A percentile compares a stretch with the other conserved stretches of the same genome.
Evolutionary conservation across 2,329 filamentous ascomycete genomes (phyloP).

Genomic region (Aureobasidium sp.): DNA sequence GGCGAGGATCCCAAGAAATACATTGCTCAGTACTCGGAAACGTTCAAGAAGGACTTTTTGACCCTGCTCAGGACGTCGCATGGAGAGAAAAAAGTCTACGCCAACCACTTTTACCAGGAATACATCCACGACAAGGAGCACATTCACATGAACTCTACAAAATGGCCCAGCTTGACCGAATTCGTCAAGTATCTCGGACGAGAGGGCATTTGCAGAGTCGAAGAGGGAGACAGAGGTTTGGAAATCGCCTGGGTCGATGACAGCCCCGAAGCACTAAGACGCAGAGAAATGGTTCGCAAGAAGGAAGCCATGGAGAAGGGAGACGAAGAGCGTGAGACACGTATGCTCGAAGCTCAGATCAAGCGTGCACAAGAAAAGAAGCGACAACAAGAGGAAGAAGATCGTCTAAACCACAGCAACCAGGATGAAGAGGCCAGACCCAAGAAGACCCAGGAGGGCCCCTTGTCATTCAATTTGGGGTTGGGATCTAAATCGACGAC

Average conservation of each 20-base stretch:
- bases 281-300: constrained; percentile 71
- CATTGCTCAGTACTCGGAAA: constrained; percentile 71
- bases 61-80: constrained; percentile 72
- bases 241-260: constrained; percentile 89
- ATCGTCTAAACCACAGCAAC: constrained; percentile 33
- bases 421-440: constrained; percentile 16
- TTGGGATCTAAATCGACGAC: constrained; percentile 21
- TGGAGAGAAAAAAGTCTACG: constrained; percentile 79
- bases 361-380: constrained; percentile 60
- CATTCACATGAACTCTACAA: constrained; percentile 88
- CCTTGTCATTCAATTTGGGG: constrained; percentile 29
- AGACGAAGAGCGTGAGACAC: constrained; percentile 82
- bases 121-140: constrained; percentile 85
- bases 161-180: constrained; percentile 80
- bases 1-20: constrained; percentile 79
- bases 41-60: constrained; percentile 76
- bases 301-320: constrained; percentile 84
- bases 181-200: constrained; percentile 80
- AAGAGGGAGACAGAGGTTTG: constrained; percentile 81
- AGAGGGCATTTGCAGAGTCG: constrained; percentile 81
- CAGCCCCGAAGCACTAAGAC: constrained; percentile 71
- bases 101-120: constrained; percentile 92
- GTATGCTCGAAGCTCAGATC: constrained; percentile 76
- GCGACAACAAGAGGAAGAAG: constrained; percentile 42
- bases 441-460: constrained; percentile 19